A percentile compares a stretch with the other conserved stretches of the same genome.
Evolutionary conservation across 2,329 filamentous ascomycete species (phyloP).

Genomic region (Monilinia laxa): DNA sequence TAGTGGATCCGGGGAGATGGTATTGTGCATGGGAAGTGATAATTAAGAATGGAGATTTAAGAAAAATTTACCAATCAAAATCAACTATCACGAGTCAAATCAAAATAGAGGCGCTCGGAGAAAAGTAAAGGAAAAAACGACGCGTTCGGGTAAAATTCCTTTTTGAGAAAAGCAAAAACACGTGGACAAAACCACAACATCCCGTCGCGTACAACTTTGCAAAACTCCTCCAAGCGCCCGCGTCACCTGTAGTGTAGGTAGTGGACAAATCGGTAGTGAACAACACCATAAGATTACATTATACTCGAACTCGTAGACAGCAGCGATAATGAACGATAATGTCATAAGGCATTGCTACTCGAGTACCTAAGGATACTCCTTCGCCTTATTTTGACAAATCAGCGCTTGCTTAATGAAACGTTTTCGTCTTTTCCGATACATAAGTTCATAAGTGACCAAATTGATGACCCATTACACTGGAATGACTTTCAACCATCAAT

Average conservation of each 20-base stretch:
- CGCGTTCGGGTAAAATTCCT: slow-evolving; percentile 12
- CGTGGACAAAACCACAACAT: neutral
- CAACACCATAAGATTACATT: neutral
- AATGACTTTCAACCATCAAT: slow-evolving; percentile 4
- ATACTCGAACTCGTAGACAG: neutral
- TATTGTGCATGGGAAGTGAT: slow-evolving; percentile 22
- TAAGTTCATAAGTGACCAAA: slow-evolving; percentile 10
- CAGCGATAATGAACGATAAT: neutral
- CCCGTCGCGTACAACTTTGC: slow-evolving; percentile 24
- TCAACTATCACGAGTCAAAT: neutral
- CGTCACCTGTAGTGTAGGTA: slow-evolving; percentile 23
- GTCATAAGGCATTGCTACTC: neutral
- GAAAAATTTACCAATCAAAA: slow-evolving; percentile 4
- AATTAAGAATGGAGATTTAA: slow-evolving; percentile 4
- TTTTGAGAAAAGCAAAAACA: neutral
- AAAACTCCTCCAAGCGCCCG: slow-evolving; percentile 33
- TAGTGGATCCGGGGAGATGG: slow-evolving; percentile 12
- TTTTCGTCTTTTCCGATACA: neutral
- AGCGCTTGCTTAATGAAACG: slow-evolving; percentile 33
- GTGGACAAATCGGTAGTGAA: neutral
- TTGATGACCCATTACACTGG: neutral
- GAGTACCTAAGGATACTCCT: slow-evolving; percentile 1
- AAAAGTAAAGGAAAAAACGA: slow-evolving; percentile 16
- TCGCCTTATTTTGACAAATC: slow-evolving; percentile 27
- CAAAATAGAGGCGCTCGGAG: slow-evolving; percentile 1